phyloP scores from a whole-genome alignment of 192 early-diverging fungal species.

The Anaeromyces robustus region DNA sequence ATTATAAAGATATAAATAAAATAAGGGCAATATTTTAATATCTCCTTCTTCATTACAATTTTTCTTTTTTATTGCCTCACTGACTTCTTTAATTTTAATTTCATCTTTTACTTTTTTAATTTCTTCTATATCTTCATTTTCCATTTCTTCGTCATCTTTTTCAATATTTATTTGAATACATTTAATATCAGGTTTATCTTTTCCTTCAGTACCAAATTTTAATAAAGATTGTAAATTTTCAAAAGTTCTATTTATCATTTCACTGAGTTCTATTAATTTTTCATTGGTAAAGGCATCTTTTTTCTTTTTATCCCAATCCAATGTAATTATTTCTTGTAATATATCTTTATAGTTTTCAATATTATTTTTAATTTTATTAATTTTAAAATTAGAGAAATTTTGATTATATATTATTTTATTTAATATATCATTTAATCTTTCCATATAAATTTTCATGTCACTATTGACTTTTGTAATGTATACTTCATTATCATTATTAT shows the following conservation, averaged over 20 bases:
- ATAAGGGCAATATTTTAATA: not conserved
- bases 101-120: not conserved
- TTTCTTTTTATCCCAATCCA: not conserved
- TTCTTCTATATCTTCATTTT: not conserved
- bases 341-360: not conserved
- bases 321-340: not conserved
- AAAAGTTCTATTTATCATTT: not conserved
- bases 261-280: not conserved
- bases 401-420: not conserved
- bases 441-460: not conserved
- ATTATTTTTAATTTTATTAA: not conserved
- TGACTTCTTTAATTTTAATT: not conserved
- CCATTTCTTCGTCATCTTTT: not conserved
- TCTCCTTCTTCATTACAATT: not conserved
- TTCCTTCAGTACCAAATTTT: not conserved
- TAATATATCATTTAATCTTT: not conserved
- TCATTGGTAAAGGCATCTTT: not conserved
- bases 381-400: not conserved
- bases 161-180: not conserved
- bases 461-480: not conserved
- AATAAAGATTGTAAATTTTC: not conserved
- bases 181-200: not conserved
- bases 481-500: not conserved
- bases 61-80: not conserved
- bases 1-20: not conserved